These are phyloP conservation scores for Aspergillus nomiae DNA, from an alignment of 2,329 filamentous ascomycete species.

Conservation along the genomic window DNA sequence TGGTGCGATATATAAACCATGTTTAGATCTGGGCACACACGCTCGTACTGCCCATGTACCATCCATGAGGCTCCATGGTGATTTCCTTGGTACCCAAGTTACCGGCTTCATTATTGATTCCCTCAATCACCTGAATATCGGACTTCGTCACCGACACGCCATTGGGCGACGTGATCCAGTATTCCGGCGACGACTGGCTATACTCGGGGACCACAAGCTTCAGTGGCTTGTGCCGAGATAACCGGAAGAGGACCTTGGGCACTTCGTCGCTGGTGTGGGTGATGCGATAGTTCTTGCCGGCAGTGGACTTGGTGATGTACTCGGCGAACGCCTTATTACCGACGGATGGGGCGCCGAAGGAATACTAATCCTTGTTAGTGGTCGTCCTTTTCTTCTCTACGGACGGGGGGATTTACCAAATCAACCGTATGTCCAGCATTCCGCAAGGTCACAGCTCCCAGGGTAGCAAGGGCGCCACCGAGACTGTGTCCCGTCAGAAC, in stretches of 20 bases:
- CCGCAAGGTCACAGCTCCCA: background rate
- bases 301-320: background rate
- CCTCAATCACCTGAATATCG: conserved; percentile 33
- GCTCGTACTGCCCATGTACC: conserved; percentile 7
- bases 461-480: conserved; percentile 6
- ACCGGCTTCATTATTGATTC: conserved; percentile 15
- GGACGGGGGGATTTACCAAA: background rate
- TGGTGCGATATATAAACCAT: background rate
- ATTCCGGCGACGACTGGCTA: conserved; percentile 16
- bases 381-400: background rate
- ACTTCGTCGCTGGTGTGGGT: conserved; percentile 3
- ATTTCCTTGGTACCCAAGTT: conserved; percentile 5
- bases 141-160: conserved; percentile 11
- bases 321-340: conserved; percentile 7
- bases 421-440: conserved; percentile 3
- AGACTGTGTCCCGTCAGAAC: conserved; percentile 5
- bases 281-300: conserved; percentile 5
- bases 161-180: conserved; percentile 12
- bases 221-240: background rate
- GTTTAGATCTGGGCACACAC: conserved; percentile 4
- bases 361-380: background rate
- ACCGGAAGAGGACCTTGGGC: background rate
- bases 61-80: conserved; percentile 3
- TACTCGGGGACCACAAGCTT: conserved; percentile 2
- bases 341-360: conserved; percentile 7